Evolutionary conservation across 1,284 basidiomycete genomes (phyloP).

Genomic region (Ustilago trichophora): DNA sequence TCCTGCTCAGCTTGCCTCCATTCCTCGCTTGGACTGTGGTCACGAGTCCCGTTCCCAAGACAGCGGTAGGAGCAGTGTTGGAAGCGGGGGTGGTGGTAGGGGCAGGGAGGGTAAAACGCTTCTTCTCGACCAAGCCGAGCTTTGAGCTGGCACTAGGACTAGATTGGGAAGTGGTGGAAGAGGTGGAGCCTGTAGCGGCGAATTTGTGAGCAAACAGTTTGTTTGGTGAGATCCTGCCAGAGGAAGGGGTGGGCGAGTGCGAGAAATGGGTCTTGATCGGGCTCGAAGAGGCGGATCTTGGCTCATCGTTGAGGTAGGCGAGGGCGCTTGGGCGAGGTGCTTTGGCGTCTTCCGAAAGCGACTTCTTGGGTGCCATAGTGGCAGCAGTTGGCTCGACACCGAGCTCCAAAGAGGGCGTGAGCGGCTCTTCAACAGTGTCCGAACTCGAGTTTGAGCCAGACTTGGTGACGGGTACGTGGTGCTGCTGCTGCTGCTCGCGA

Average conservation of each 20-base stretch:
- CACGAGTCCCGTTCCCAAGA: neutral
- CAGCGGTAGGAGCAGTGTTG: too few relatives aligned
- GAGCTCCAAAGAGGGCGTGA: too few relatives aligned
- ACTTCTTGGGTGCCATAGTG: too few relatives aligned
- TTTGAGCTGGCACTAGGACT: slow-evolving; percentile 11
- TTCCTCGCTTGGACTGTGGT: slow-evolving; percentile 12
- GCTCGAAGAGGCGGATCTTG: neutral
- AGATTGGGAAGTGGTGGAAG: neutral
- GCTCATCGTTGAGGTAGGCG: neutral
- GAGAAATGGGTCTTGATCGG: slow-evolving; percentile 9
- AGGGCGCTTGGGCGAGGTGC: neutral
- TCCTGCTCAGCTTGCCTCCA: slow-evolving; percentile 13
- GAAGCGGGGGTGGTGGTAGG: neutral
- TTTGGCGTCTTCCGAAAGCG: neutral
- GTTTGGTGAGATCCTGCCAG: slow-evolving; percentile 38
- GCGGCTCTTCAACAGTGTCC: slow-evolving; percentile 11
- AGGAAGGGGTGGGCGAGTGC: neutral
- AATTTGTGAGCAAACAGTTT: slow-evolving; percentile 42
- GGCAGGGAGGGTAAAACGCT: slow-evolving; percentile 35
- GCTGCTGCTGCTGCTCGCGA: slow-evolving; percentile 2
- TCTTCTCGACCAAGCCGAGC: slow-evolving; percentile 40
- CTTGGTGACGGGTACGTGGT: slow-evolving; percentile 15
- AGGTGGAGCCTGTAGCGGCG: slow-evolving; percentile 3
- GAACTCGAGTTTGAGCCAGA: slow-evolving; percentile 19
- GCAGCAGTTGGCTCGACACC: too few relatives aligned